Evolutionary conservation across 352 stramenopile species (phyloP), one percentile per base, ranked within the genome.

Genomic region (Phytophthora cryptogea): DNA sequence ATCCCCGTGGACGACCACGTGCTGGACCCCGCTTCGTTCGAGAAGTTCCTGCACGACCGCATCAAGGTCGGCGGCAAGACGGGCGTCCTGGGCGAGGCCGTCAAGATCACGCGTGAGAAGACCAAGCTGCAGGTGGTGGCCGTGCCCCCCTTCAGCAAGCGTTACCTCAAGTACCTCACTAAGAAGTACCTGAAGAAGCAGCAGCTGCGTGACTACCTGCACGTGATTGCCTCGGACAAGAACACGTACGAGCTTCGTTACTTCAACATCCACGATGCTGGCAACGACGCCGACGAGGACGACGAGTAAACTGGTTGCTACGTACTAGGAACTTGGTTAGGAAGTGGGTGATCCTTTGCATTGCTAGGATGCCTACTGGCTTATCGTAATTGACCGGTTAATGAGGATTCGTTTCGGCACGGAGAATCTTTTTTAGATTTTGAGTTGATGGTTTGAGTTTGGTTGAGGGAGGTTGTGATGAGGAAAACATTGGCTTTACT

Each of bases 141-240:
- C 7, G 80, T 98, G 30, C 80, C 97, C 17, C 88, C 92, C 31
- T 99, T 99, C 79, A 98, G 95, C 50, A 99, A 99, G 90, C 93
- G 98, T 68, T 97, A 96, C 80, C 84, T 96, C 60, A 99, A 99
- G 89, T 99, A 99, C 86, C 75, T 99, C 23, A 98, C 97, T 59
- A 99, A 99, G 95, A 99, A 99, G 88, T 99, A 99, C 94, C 84
- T 99, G 69, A 99, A 99, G 93, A 99, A 99, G 91, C 97, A 99
- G 76, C 95, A 99, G 79, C 83, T 99, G 53, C 95, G 97, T 74
- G 97, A 99, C 90, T 99, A 99, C 84, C 80, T 99, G 47, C 97
- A 98, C 79, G 97, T 99, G 32, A 97, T 99, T 84, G 97, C 97
- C 37, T 94, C 88, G 60, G 95, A 96, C 76, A 99, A 99, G 88